Evolutionary conservation across 2,329 filamentous ascomycete species (phyloP).

Genomic region (Aspergillus japonicus): DNA sequence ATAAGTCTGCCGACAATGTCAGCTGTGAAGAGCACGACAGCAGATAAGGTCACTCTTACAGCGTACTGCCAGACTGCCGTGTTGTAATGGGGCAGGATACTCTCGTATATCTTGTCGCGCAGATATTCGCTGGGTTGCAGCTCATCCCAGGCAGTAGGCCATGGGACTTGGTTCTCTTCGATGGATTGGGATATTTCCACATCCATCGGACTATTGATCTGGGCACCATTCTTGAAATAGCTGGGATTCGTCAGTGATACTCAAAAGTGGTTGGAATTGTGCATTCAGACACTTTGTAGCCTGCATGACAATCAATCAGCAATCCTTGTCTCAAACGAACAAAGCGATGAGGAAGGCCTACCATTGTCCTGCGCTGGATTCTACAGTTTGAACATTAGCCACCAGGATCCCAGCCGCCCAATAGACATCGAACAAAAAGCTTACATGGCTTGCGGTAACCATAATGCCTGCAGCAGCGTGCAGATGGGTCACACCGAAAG

Average conservation of each 20-base stretch:
- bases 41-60: constrained; percentile 21
- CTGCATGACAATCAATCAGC: constrained; percentile 25
- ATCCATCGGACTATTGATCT: constrained; percentile 65
- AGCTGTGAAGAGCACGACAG: background rate
- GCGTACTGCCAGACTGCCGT: constrained; percentile 32
- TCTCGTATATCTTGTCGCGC: constrained; percentile 27
- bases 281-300: constrained; percentile 58
- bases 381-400: constrained; percentile 19
- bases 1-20: constrained; percentile 28
- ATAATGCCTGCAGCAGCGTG: constrained; percentile 61
- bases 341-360: constrained; percentile 16
- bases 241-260: constrained; percentile 30
- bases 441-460: constrained; percentile 63
- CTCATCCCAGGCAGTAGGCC: constrained; percentile 44
- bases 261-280: constrained; percentile 1
- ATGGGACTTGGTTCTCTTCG: constrained; percentile 54
- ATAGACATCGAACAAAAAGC: constrained; percentile 13
- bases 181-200: constrained; percentile 59
- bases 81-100: constrained; percentile 31
- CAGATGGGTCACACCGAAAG: constrained; percentile 57
- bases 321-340: background rate
- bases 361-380: constrained; percentile 64
- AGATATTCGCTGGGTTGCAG: constrained; percentile 45
- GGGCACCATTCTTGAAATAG: constrained; percentile 64
- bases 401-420: background rate